These are phyloP conservation scores for Zygoascus biomembranicola DNA, from an alignment of 805 yeast species.

Conservation along the genomic window DNA sequence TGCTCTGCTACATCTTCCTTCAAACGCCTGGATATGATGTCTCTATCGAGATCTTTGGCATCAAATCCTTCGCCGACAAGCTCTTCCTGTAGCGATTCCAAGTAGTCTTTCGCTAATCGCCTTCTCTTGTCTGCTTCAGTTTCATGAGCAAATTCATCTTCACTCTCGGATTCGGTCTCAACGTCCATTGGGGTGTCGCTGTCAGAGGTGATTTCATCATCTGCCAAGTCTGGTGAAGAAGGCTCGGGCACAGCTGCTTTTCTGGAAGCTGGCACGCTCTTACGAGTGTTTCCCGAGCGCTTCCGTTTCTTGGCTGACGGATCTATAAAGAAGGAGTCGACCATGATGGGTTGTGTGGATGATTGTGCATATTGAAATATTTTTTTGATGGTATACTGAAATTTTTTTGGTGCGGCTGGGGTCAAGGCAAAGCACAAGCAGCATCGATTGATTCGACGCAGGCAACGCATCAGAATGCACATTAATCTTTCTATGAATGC, in stretches of 20 bases:
- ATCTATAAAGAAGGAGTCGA: conserved; percentile 24
- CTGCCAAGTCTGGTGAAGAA: conserved; percentile 27
- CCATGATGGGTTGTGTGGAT: conserved; percentile 12
- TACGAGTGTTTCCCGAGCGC: conserved; percentile 8
- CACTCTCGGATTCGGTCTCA: conserved; percentile 67
- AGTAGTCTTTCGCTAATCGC: conserved; percentile 85
- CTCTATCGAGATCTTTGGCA: conserved; percentile 86
- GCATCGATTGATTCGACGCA: no score
- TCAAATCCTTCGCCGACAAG: conserved; percentile 49
- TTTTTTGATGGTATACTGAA: background rate
- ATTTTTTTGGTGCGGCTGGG: background rate
- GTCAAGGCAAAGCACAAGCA: no score
- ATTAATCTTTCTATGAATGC: no score
- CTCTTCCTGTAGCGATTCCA: conserved; percentile 66
- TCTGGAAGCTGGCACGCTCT: conserved; percentile 9
- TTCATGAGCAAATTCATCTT: conserved; percentile 67
- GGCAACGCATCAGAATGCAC: no score
- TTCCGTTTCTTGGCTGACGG: conserved; percentile 21
- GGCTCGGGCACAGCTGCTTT: background rate
- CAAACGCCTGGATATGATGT: conserved; percentile 70
- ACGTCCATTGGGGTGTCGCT: conserved; percentile 21
- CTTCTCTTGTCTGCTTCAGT: conserved; percentile 90
- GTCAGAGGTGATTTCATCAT: conserved; percentile 29
- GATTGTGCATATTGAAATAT: background rate
- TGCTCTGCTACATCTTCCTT: conserved; percentile 85